Evolutionary conservation across 2,329 filamentous ascomycete genomes (phyloP).

Genomic region (Hymenoscyphus linearis): DNA sequence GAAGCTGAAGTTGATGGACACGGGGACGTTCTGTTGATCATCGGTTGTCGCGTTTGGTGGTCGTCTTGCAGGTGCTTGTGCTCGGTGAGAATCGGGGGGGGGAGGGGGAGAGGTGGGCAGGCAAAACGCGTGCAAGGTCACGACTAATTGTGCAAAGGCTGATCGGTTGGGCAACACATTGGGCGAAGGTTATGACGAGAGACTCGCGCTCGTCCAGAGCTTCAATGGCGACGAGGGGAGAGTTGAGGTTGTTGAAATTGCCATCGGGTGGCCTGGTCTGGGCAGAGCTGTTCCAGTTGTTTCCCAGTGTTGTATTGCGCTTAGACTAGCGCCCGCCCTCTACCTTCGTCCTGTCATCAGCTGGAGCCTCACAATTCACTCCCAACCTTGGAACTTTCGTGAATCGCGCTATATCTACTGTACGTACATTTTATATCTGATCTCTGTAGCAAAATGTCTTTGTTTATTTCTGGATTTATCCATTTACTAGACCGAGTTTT

Average conservation of each 20-base stretch:
- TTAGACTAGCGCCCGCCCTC: too few species aligned
- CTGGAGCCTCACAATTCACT: too few species aligned
- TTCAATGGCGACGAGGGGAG: neutral
- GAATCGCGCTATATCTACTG: too few species aligned
- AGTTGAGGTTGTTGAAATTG: neutral
- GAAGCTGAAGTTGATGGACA: neutral
- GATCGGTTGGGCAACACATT: neutral
- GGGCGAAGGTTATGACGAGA: neutral
- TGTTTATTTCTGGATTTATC: too few species aligned
- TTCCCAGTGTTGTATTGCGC: too few species aligned
- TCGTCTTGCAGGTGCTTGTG: neutral
- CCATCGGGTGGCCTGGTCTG: neutral
- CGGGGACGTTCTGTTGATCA: slow-evolving; percentile 2
- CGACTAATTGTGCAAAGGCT: slow-evolving; percentile 17
- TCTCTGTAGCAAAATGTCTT: too few species aligned
- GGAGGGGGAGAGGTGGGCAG: neutral
- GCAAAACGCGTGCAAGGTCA: slow-evolving; percentile 10
- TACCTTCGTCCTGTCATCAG: too few species aligned
- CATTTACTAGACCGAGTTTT: too few species aligned
- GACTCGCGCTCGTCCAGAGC: neutral
- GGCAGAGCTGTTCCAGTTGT: neutral
- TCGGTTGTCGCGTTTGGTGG: slow-evolving; percentile 14
- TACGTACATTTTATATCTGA: too few species aligned
- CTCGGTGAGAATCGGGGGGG: neutral
- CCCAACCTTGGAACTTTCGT: too few species aligned